These are phyloP conservation scores for Magnusiomyces ingens DNA, from an alignment of 1,139 yeast species.

Conservation along the genomic window DNA sequence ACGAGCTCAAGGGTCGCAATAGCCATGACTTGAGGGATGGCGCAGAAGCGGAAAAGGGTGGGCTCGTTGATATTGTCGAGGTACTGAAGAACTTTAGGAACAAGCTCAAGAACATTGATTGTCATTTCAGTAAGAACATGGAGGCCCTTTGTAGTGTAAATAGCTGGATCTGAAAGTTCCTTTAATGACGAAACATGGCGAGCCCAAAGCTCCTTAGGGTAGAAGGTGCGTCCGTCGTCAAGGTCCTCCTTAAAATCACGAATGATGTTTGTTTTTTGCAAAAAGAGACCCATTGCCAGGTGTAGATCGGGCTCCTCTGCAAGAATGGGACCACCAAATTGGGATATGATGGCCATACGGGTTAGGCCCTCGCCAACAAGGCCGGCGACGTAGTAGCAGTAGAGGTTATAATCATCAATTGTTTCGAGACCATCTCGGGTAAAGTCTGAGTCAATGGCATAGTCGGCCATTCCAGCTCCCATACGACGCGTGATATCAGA, in stretches of 20 bases:
- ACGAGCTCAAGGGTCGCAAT: conserved; percentile 86
- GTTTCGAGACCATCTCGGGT: conserved; percentile 75
- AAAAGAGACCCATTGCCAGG: conserved; percentile 89
- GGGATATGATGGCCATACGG: conserved; percentile 47
- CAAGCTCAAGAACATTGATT: conserved; percentile 71
- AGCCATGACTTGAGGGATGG: conserved; percentile 98
- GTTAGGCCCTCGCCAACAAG: conserved; percentile 95
- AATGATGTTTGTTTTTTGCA: conserved; percentile 92
- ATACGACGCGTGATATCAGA: conserved; percentile 69
- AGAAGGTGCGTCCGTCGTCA: conserved; percentile 86
- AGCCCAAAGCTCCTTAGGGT: conserved; percentile 94
- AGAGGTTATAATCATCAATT: conserved; percentile 72
- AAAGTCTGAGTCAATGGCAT: conserved; percentile 67
- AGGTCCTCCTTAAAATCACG: conserved; percentile 93
- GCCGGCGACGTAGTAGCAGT: conserved; percentile 97
- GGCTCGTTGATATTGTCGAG: conserved; percentile 74
- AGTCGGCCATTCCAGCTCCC: conserved; percentile 99
- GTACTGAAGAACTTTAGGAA: conserved; percentile 67
- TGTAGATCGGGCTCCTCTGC: conserved; percentile 50
- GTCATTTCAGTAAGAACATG: conserved; percentile 78
- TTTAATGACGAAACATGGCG: conserved; percentile 48
- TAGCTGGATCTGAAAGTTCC: conserved; percentile 50
- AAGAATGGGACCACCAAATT: conserved; percentile 42
- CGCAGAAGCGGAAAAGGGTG: conserved; percentile 82
- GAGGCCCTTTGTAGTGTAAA: conserved; percentile 42